Base-by-base conservation (phyloP, 805 yeast species). In the Wickerhamomyces bisporus region DNA sequence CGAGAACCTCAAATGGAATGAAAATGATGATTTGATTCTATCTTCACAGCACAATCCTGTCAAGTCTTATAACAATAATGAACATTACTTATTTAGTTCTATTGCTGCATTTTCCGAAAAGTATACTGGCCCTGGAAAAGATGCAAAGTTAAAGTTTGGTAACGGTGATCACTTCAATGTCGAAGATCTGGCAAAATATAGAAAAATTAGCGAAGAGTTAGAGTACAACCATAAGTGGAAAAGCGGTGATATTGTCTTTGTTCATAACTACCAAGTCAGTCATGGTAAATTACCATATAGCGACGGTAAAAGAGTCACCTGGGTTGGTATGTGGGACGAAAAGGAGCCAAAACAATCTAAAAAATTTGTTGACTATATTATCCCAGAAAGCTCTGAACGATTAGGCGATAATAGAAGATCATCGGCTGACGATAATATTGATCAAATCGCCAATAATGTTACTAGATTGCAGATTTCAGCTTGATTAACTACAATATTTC, bases 301-400 rank as follows among this genome's bases (percentile, higher is more conserved):
- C 2, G 44, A 49, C 16, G 64, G 65, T 4, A 52, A 48, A 5
- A 44, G 68, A 34, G 40, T 34, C n/a, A 47, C 62, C n/a, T 31
- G 60, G 18, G 65, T 58, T n/a, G 59, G 64, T 38, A 59, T 61
- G 64, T 62, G 67, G 66, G 65, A 61, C 34, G 39, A 38, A 20
- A 26, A 8, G 12, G 17, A 6, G 8, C 25, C 26, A 10, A 21
- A 14, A 4, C 21, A 26, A 13, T 23, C 31, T 4, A 30, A 36
- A 15, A 14, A 15, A 5, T 36, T 36, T 14, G 17, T 18, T 3
- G 39, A 36, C 12, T 36, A 30, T 19, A 31, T 29, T 13, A 10
- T 29, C 16, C 17, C 17, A 12, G 30, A n/a, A 12, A 15, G 16
- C 5, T 6, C 6, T 14, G 19, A 8, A 8, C 6, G 6, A 27